Evolutionary conservation across 176 grass and related monocot species (phyloP).

Genomic region (Rhynchospora pubera): DNA sequence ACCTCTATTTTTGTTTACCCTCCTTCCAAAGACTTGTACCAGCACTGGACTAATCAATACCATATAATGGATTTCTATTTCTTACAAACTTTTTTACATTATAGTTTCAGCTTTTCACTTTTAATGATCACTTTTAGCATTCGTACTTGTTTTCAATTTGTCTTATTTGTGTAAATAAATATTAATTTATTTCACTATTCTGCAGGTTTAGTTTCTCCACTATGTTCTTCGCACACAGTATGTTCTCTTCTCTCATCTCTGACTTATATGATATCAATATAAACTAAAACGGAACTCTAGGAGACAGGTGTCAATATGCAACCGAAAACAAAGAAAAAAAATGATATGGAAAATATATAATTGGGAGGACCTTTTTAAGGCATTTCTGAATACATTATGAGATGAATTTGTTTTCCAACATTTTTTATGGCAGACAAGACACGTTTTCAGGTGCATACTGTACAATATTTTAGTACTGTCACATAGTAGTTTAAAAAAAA

Average conservation of each 20-base stretch:
- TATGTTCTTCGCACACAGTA: slow-evolving; percentile 88
- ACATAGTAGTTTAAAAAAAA: neutral
- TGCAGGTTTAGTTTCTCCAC: slow-evolving; percentile 97
- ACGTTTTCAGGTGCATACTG: neutral
- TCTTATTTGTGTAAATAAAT: slow-evolving; percentile 1
- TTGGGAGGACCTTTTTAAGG: neutral
- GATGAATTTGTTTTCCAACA: neutral
- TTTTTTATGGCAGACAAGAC: slow-evolving; percentile 7
- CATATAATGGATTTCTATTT: slow-evolving; percentile 2
- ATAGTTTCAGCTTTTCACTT: neutral
- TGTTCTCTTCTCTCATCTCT: slow-evolving; percentile 31
- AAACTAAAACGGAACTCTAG: neutral
- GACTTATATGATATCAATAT: neutral
- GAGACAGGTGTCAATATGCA: no score
- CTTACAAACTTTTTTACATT: neutral
- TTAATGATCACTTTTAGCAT: neutral
- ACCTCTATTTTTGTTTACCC: neutral
- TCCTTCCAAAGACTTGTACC: neutral
- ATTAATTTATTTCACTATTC: slow-evolving; percentile 16
- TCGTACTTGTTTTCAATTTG: neutral
- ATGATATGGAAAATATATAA: neutral
- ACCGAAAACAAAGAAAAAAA: neutral
- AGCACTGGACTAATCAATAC: neutral
- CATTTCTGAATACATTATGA: slow-evolving; percentile 15
- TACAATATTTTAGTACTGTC: neutral